Evolutionary conservation across 257 asterid species (phyloP).

Genomic region (Fraxinus americana): DNA sequence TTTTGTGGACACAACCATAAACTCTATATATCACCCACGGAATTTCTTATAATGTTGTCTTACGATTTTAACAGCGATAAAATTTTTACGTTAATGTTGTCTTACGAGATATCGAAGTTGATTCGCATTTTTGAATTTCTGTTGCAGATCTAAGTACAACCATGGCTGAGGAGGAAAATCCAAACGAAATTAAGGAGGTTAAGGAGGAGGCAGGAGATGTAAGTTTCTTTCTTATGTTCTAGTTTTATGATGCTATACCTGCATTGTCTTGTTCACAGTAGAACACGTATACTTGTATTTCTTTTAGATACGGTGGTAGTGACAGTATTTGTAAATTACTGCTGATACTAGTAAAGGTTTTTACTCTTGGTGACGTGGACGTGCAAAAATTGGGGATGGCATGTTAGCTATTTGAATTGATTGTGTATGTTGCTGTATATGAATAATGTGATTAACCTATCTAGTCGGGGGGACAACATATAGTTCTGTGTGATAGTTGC

Average conservation of each 20-base stretch:
- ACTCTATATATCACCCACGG: too few species aligned
- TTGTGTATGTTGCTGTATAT: background rate
- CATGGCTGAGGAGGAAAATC: conserved; percentile 70
- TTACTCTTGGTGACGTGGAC: background rate
- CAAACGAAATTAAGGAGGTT: conserved; percentile 43
- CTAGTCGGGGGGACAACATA: background rate
- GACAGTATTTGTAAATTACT: background rate
- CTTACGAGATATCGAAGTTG: background rate
- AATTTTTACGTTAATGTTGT: background rate
- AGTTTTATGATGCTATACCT: background rate
- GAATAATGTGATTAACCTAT: background rate
- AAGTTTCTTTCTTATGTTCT: conserved; percentile 29
- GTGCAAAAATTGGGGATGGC: background rate
- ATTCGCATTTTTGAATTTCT: background rate
- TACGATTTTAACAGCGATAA: background rate
- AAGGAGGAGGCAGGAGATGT: conserved; percentile 63
- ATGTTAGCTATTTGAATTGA: background rate
- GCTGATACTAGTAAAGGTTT: background rate
- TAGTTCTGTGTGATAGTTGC: background rate
- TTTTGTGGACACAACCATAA: too few species aligned
- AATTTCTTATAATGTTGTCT: background rate
- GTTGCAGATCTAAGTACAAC: conserved; percentile 29
- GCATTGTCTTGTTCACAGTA: background rate
- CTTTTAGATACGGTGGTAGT: background rate
- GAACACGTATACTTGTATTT: background rate